Conservation (phyloP, 2,329 filamentous ascomycete species). For the Pseudocercospora crystallina region DNA sequence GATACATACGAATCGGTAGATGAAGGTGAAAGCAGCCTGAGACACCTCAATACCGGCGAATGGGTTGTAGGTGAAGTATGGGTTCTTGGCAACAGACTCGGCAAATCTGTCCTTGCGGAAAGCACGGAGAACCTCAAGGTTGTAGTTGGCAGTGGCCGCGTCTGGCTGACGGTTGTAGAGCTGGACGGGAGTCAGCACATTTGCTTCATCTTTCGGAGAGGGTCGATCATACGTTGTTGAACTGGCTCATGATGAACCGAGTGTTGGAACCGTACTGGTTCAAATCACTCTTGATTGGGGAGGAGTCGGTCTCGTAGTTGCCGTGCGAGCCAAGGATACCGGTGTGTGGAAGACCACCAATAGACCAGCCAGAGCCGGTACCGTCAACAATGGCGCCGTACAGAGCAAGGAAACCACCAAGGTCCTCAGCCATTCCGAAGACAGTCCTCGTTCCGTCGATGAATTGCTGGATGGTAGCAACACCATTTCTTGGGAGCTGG, state of each 20-base stretch:
- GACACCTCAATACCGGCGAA: slow-evolving; percentile 33
- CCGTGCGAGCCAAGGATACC: slow-evolving; percentile 33
- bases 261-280: slow-evolving; percentile 29
- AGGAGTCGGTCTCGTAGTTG: slow-evolving; percentile 38
- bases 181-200: background rate
- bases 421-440: slow-evolving; percentile 34
- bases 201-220: slow-evolving; percentile 14
- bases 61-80: slow-evolving; percentile 32
- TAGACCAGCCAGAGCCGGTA: slow-evolving; percentile 22
- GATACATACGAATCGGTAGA: slow-evolving; percentile 34
- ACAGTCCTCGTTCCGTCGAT: slow-evolving; percentile 29
- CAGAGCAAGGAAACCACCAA: slow-evolving; percentile 20
- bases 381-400: slow-evolving; percentile 23
- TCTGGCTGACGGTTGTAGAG: slow-evolving; percentile 29
- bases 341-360: slow-evolving; percentile 21
- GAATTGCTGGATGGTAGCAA: slow-evolving; percentile 37
- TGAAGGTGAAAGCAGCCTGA: slow-evolving; percentile 34
- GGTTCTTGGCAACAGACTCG: slow-evolving; percentile 34
- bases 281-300: slow-evolving; percentile 35
- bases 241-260: slow-evolving; percentile 21
- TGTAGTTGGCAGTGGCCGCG: slow-evolving; percentile 29
- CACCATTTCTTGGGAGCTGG: slow-evolving; percentile 29
- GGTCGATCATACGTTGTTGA: slow-evolving; percentile 19
- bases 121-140: slow-evolving; percentile 30
- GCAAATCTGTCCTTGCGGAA: slow-evolving; percentile 29